Conservation (phyloP, 163 green algal genomes). For the Scenedesmus sp. region DNA sequence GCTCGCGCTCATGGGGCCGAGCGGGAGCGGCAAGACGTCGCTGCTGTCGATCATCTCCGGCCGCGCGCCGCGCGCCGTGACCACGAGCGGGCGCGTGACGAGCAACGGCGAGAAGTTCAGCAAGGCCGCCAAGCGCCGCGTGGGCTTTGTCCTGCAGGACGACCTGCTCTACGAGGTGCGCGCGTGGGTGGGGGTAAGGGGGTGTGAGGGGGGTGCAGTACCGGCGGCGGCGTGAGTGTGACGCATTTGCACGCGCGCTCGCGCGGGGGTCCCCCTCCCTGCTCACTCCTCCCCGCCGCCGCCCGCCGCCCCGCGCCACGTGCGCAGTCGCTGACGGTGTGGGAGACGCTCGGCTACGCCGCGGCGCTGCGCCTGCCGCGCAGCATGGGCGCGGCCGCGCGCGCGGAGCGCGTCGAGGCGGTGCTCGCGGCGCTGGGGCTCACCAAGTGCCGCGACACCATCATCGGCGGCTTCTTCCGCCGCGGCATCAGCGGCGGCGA, state of each 20-base stretch:
- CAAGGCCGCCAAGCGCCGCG: conserved; percentile 55
- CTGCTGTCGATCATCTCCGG: conserved; percentile 84
- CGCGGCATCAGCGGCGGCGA: conserved; percentile 83
- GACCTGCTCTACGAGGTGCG: conserved; percentile 50
- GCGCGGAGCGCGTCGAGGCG: conserved; percentile 69
- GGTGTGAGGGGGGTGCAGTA: neutral
- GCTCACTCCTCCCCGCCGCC: neutral
- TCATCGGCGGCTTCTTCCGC: conserved; percentile 87
- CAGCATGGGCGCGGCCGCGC: conserved; percentile 60
- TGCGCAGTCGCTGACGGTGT: conserved; percentile 77
- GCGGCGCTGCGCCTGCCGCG: conserved; percentile 89
- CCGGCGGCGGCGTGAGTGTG: neutral
- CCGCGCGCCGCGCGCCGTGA: conserved; percentile 46
- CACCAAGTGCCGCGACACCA: conserved; percentile 78
- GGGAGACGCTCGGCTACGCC: conserved; percentile 93
- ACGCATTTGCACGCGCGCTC: neutral
- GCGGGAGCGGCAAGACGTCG: conserved; percentile 86
- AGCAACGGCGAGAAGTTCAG: conserved; percentile 60
- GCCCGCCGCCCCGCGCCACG: neutral
- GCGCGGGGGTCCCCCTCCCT: no score
- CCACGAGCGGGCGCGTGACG: conserved; percentile 47
- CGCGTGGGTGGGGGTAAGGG: no score
- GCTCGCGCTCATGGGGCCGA: conserved; percentile 87
- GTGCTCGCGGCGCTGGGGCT: conserved; percentile 89
- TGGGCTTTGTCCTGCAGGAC: conserved; percentile 71